Base-by-base conservation (phyloP, 1,139 yeast genomes). In the Scheffersomyces parashehatae region DNA sequence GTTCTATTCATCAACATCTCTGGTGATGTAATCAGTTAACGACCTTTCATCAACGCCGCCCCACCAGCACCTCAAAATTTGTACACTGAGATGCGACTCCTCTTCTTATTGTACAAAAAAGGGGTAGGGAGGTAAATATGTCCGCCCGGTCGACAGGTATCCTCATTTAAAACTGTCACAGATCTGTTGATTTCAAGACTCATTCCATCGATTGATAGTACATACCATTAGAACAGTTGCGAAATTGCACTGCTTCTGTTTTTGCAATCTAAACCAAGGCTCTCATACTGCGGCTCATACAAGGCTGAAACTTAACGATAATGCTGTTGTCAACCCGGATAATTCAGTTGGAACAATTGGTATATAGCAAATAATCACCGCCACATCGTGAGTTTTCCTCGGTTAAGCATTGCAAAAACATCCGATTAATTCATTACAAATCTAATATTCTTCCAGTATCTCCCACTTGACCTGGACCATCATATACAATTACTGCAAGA, bases 281-380 rank as follows among this genome's bases (percentile, higher is more conserved):
- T 20, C 26, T 20, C 26, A 5, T 13, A 31, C 36, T 38, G 38
- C 44, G 64, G 84, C 88, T 83, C 88, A 83, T 82, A 82, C 88
- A 82, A 82, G 88, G 88, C 88, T 83, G 88, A 83, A 83, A 83
- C 88, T 83, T 83, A 83, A 82, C 87, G 87, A 82, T 61, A 65
- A 69, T 78, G 85, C 84, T 63, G 68, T 80, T 82, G 88, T 83
- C 88, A 77, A 82, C 88, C 81, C 73, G 73, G 75, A 64, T 55
- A 59, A 79, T 82, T 83, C 88, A 80, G 88, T 82, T 75, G 88
- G 88, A 83, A 83, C 88, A 83, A 83, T 82, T 83, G 88, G 88
- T 80, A 67, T 36, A 62, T 70, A 68, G 84, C 85, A 81, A 81
- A 78, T 82, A 82, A 82, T 82, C 88, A 80, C 73, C 49, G 86